A percentile compares a stretch with the other conserved stretches of the same genome.
phyloP scores from a whole-genome alignment of 257 asterid genomes.

The Jasminum sambac region DNA sequence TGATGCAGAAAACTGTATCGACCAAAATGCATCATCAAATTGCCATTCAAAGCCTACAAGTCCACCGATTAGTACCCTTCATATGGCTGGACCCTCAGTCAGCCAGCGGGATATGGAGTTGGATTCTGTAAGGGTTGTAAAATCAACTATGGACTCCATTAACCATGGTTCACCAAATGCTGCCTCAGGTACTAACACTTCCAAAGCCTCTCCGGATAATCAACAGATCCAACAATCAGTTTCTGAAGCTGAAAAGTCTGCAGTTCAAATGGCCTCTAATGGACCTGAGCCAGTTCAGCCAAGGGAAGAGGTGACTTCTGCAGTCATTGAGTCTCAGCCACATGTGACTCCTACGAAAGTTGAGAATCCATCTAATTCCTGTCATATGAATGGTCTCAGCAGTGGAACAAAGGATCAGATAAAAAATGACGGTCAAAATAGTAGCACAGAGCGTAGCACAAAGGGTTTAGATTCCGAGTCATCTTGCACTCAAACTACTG shows the following conservation, averaged over 20 bases:
- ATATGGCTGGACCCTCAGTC: slow-evolving; percentile 35
- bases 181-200: slow-evolving; percentile 42
- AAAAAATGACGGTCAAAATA: slow-evolving; percentile 35
- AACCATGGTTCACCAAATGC: slow-evolving; percentile 34
- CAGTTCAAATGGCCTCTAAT: slow-evolving; percentile 36
- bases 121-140: slow-evolving; percentile 47
- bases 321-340: slow-evolving; percentile 40
- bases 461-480: slow-evolving; percentile 57
- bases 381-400: slow-evolving; percentile 54
- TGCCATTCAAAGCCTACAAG: slow-evolving; percentile 41
- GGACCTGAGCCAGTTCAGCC: slow-evolving; percentile 38
- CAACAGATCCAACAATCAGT: slow-evolving; percentile 37
- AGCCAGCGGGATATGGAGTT: slow-evolving; percentile 44
- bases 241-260: slow-evolving; percentile 33
- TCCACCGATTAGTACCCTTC: slow-evolving; percentile 33
- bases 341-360: slow-evolving; percentile 29
- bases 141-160: slow-evolving; percentile 38
- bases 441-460: slow-evolving; percentile 32
- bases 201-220: slow-evolving; percentile 36
- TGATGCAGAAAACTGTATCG: slow-evolving; percentile 45
- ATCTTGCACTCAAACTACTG: slow-evolving; percentile 42
- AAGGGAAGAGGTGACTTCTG: slow-evolving; percentile 39
- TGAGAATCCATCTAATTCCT: slow-evolving; percentile 44
- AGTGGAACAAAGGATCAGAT: slow-evolving; percentile 30
- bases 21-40: slow-evolving; percentile 37